Percentiles rank a stretch among this genome's conserved stretches.
These are phyloP conservation scores for Saksenaea oblongispora DNA, from an alignment of 371 early-diverging fungal genomes.

Conservation along the genomic window DNA sequence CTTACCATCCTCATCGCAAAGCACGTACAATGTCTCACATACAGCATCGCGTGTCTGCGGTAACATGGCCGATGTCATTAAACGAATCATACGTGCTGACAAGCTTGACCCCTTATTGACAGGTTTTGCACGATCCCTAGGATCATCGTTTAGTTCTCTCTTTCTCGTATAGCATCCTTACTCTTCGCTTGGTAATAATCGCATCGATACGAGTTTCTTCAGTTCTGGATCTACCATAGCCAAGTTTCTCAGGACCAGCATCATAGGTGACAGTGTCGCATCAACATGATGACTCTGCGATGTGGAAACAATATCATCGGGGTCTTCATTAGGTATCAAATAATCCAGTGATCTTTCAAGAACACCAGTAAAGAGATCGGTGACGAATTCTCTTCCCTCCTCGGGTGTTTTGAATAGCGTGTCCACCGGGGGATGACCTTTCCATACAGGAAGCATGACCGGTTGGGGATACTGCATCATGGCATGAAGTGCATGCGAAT, in stretches of 20 bases:
- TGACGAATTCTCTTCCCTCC: constrained; percentile 12
- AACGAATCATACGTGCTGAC: constrained; percentile 67
- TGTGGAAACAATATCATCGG: constrained; percentile 22
- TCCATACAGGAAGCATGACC: constrained; percentile 41
- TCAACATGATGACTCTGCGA: constrained; percentile 41
- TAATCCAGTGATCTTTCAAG: constrained; percentile 30
- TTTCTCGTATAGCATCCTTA: constrained; percentile 41
- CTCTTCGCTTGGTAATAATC: constrained; percentile 66
- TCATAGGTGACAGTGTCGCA: constrained; percentile 66
- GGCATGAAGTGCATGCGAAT: constrained; percentile 74
- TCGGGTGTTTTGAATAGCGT: constrained; percentile 9
- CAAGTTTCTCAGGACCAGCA: constrained; percentile 54
- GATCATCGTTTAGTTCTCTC: neutral
- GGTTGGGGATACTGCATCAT: constrained; percentile 63
- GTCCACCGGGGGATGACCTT: constrained; percentile 26
- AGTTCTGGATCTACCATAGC: constrained; percentile 50
- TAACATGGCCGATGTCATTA: constrained; percentile 73
- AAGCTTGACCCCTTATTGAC: constrained; percentile 72
- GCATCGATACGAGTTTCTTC: constrained; percentile 30
- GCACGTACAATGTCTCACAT: constrained; percentile 72
- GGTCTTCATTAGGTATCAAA: constrained; percentile 46
- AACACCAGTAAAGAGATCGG: constrained; percentile 18
- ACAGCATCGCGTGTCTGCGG: constrained; percentile 67
- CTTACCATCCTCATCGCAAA: constrained; percentile 81
- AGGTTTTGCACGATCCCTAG: constrained; percentile 73